Evolutionary conservation across 345 rosid genomes (phyloP), one percentile per base, ranked within the genome.

Genomic region (Arabidopsis arenosa): DNA sequence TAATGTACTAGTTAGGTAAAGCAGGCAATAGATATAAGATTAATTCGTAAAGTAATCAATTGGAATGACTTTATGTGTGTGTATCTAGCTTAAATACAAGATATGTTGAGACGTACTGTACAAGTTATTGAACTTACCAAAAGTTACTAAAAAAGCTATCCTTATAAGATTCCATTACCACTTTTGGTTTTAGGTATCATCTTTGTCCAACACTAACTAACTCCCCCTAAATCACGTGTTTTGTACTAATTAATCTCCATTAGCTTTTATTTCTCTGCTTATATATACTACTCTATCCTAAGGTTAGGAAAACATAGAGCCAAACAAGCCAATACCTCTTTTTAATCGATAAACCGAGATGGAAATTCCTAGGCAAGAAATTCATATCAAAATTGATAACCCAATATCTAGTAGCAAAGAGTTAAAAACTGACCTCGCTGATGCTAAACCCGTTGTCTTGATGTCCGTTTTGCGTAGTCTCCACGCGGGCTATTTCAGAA

Each of bases 401-500:
- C 1, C 72, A 4, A 55, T 28, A 54, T 23, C 61, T 8, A 74
- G 47, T 26, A 35, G 7, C 21, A 57, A 62, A 69, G 79, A 79
- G 66, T 18, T 10, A 15, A 55, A 68, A 12, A 67, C 75, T 37
- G 21, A 68, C 33, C 62, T 54, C 9, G 36, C 5, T 36, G 21
- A 36, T 56, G 75, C 51, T 41, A 57, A 79, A 21, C 71, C 79
- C 44, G 12, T 74, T 40, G 69, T 73, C 39, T 33, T 72, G 12
- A 53, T 63, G 78, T 76, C 80, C 17, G 33, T 76, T 40, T 41
- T 85, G 33, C 75, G 65, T 1, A 67, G 77, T 47, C 72, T 86
- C 73, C 85, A 86, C 23, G 90, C 88, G 1, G 88, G 90, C 11
- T 82, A 81, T 63, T 86, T 86, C 73, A 78, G 90, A 66, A 83